These are phyloP conservation scores for Lodderomyces elongisporus DNA, from an alignment of 1,139 yeast species.

Conservation along the genomic window DNA sequence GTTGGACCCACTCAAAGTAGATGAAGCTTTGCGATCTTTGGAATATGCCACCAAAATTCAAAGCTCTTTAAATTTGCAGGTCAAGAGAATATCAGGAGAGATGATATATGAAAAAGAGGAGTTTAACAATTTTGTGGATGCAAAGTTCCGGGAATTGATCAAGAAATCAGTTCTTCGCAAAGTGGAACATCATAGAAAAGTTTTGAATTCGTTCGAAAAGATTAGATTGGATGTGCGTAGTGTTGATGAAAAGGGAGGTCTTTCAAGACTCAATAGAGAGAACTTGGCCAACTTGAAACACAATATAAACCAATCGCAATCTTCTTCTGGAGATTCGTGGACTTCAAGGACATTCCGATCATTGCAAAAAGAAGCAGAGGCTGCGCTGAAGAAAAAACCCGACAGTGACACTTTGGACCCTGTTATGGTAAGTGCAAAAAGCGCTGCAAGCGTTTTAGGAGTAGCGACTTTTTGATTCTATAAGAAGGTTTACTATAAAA, in stretches of 20 bases:
- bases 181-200: constrained; percentile 83
- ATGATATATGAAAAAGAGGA: constrained; percentile 71
- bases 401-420: constrained; percentile 14
- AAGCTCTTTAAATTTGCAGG: constrained; percentile 67
- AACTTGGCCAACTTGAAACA: constrained; percentile 44
- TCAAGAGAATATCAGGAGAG: constrained; percentile 79
- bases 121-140: constrained; percentile 52
- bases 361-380: constrained; percentile 33
- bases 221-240: constrained; percentile 70
- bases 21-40: constrained; percentile 76
- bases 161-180: constrained; percentile 61
- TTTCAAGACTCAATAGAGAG: constrained; percentile 79
- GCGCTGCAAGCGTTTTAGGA: constrained; percentile 77
- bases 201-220: constrained; percentile 69
- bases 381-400: constrained; percentile 20
- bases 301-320: constrained; percentile 46
- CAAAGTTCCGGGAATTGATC: constrained; percentile 49
- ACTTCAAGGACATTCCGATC: constrained; percentile 60
- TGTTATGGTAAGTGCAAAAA: constrained; percentile 62
- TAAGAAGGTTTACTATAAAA: not conserved
- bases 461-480: constrained; percentile 58
- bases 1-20: constrained; percentile 83
- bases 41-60: constrained; percentile 80
- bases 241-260: constrained; percentile 75
- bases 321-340: constrained; percentile 57